Percentiles rank a stretch among this genome's conserved stretches.
Conservation (phyloP, 2,329 filamentous ascomycete species). For the Fusarium neocosmosporiellum region DNA sequence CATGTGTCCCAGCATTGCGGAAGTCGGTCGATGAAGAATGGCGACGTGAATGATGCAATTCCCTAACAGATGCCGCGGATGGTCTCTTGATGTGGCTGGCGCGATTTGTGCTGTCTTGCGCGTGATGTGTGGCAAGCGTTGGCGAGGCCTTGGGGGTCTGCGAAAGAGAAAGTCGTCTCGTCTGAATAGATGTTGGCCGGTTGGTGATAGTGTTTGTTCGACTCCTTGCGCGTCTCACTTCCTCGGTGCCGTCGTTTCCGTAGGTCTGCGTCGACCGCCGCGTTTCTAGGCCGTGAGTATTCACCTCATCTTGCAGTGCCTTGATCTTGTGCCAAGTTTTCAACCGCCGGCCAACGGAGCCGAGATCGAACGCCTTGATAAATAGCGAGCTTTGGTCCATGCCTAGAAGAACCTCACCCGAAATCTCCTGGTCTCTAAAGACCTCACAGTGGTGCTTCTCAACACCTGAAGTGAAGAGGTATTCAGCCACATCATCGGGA, state of each 20-base stretch:
- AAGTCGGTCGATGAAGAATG: slow-evolving; percentile 86
- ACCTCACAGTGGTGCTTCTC: slow-evolving; percentile 93
- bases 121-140: slow-evolving; percentile 53
- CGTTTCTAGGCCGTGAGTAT: slow-evolving; percentile 56
- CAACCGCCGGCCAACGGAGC: slow-evolving; percentile 86
- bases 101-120: slow-evolving; percentile 59
- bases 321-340: slow-evolving; percentile 99
- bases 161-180: slow-evolving; percentile 60
- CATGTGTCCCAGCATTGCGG: slow-evolving; percentile 52
- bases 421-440: slow-evolving; percentile 95
- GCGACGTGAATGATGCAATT: slow-evolving; percentile 84
- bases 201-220: slow-evolving; percentile 69
- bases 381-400: slow-evolving; percentile 97
- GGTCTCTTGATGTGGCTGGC: slow-evolving; percentile 68
- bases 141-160: slow-evolving; percentile 63
- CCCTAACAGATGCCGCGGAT: slow-evolving; percentile 84
- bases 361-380: slow-evolving; percentile 94
- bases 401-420: slow-evolving; percentile 89
- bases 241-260: slow-evolving; percentile 70
- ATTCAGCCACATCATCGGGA: slow-evolving; percentile 85
- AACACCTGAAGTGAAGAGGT: slow-evolving; percentile 85
- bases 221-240: slow-evolving; percentile 61
- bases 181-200: slow-evolving; percentile 59
- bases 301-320: slow-evolving; percentile 87
- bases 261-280: slow-evolving; percentile 67